Evolutionary conservation across 148 eudicot genomes (phyloP), one percentile per base, ranked within the genome.

Genomic region (Diospyros kaki): DNA sequence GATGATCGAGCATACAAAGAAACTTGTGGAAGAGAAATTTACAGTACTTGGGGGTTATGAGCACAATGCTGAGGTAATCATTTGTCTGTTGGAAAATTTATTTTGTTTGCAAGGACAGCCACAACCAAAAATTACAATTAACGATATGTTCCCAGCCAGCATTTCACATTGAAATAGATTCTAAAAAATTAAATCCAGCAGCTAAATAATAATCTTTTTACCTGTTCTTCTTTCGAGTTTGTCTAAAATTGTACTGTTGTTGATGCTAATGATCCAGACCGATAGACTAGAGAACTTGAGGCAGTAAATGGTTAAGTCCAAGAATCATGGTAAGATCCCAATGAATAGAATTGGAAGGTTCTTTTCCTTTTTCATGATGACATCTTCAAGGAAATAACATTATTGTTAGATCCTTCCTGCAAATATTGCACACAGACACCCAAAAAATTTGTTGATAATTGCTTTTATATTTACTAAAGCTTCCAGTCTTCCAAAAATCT

Each of bases 1-100:
- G 67, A 95, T 95, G 99, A 93, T 95, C 80, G 97, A 95, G 72
- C 97, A 90, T 77, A 95, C 99, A 69, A 93, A 90, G 75, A 95
- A 87, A 79, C 94, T 95, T 39, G 98, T 95, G 78, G 99, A 91
- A 85, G 94, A 93, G 53, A 95, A 88, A 69, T 95, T 95, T 79
- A 93, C 90, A 53, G 81, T 83, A 55, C 78, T 78, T 81, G 90
- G 86, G 64, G 96, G 97, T 75, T 92, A 90, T 78, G 91, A 93
- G 67, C 94, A 90, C 80, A 95, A 80, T 80, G 97, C 96, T 67
- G 97, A 95, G 99, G 99, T 95, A 86, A 73, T n/a, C 46, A 6
- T 73, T 28, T 28, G 28, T 65, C 1, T 58, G 64, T 45, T 44
- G 52, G 53, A 42, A 42, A 58, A 8, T 11, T 8, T 43, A 58